Base-by-base conservation (phyloP, 345 rosid species). In the Psidium guajava region DNA sequence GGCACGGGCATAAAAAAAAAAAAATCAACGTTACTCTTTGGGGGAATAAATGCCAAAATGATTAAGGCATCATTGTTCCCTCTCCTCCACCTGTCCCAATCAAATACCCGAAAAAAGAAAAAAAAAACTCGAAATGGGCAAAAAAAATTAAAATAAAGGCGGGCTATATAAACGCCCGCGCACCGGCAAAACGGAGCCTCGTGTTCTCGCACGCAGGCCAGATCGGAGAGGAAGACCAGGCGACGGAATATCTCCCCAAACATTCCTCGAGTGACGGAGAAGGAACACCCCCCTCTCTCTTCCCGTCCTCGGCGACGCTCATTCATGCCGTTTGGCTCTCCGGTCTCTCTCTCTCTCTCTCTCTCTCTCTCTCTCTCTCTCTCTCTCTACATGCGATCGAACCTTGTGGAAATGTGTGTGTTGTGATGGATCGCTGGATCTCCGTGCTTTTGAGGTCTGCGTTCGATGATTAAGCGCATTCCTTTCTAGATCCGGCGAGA, bases 251-350 rank as follows among this genome's bases (percentile, higher is more conserved):
- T 9, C 80, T 40, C 36, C 25, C 44, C 75, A 54, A 20, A 20
- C 24, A 18, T 69, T 12, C 47, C 25, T 36, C 80, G 80, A 18
- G 47, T 2, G 80, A 18, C 87, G 85, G 85, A 84, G 74, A 75
- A 87, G 87, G 92, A 89, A 91, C 90, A 93, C 89, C 91, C 93
- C 90, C 92, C 94, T 84, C 81, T 85, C 88, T 86, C 86, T 88
- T 88, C 84, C 95, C 99, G 95, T 94, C 95, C 94, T 89, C 87
- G 85, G 94, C 91, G 96, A 89, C 98, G 97, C 95, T 93, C 88
- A 88, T 88, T 91, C 80, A 89, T 92, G 95, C 99, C 94, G 92
- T 82, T 93, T 92, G 89, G 91, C 88, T 94, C 84, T 92, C 93
- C 89, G 96, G 97, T 96, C 51, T 12, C 27, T 58, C 9, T 6